Evolutionary conservation across 1,284 basidiomycete species (phyloP).

Genomic region (Inonotus obliquus): DNA sequence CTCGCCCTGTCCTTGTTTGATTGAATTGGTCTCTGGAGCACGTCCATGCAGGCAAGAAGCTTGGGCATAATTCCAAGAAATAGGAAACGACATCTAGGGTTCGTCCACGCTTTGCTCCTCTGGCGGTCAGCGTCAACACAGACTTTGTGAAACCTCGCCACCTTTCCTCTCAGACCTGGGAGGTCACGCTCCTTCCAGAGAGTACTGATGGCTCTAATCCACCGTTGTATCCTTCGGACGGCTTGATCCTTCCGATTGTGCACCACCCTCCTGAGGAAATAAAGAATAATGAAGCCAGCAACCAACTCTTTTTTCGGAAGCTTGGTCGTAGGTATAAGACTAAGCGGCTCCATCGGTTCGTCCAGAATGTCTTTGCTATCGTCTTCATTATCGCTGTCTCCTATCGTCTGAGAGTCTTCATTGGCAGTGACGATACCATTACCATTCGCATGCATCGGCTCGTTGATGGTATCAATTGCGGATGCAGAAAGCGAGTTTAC

Average conservation of each 20-base stretch:
- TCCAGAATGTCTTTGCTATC: background rate
- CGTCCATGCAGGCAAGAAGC: constrained; percentile 5
- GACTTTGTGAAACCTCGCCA: background rate
- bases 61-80: constrained; percentile 8
- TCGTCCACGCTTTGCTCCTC: background rate
- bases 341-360: too few species aligned
- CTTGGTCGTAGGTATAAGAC: background rate
- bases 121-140: background rate
- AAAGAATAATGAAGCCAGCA: background rate
- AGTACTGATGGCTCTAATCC: background rate
- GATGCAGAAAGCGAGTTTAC: background rate
- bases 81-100: background rate
- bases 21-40: background rate
- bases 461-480: background rate
- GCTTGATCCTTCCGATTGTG: background rate
- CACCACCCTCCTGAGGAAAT: background rate
- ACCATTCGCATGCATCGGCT: background rate
- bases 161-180: background rate
- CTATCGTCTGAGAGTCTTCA: background rate
- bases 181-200: background rate
- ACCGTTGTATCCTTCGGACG: background rate
- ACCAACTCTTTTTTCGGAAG: background rate
- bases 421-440: background rate
- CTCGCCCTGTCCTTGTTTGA: constrained; percentile 7
- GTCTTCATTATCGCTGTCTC: background rate